Evolutionary conservation across 306 rosid genomes (phyloP).

Genomic region (Crotalaria pallida): DNA sequence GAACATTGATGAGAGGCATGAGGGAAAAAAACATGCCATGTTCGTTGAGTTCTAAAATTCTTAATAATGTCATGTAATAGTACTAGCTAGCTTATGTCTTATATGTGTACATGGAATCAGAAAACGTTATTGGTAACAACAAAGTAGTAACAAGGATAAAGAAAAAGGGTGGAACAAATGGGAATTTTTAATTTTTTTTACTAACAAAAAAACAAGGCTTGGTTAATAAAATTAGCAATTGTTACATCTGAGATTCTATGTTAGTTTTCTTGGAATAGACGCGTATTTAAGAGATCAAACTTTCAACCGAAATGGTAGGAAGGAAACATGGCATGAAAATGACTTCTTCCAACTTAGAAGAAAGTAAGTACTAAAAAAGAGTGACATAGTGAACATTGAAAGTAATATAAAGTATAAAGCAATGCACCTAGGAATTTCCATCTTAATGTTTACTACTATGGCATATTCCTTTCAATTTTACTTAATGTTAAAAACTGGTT

Average conservation of each 20-base stretch:
- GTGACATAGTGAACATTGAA: background rate
- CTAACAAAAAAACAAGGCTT: background rate
- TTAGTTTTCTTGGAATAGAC: constrained; percentile 12
- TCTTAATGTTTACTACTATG: constrained; percentile 8
- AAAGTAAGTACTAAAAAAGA: background rate
- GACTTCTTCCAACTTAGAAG: constrained; percentile 6
- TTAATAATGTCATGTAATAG: background rate
- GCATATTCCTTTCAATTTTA: background rate
- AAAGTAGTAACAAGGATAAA: background rate
- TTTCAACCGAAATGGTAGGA: constrained; percentile 26
- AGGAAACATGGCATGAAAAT: background rate
- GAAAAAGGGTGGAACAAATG: background rate
- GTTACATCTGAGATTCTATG: constrained; percentile 16
- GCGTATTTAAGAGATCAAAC: constrained; percentile 19
- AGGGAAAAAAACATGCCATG: constrained; percentile 20
- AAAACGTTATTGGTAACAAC: background rate
- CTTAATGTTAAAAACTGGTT: background rate
- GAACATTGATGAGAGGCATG: background rate
- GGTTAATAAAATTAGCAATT: constrained; percentile 2
- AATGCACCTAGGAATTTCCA: constrained; percentile 18
- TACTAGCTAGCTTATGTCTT: background rate
- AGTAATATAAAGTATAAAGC: background rate
- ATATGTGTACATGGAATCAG: background rate
- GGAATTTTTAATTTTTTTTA: background rate
- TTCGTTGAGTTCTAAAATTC: constrained; percentile 22